Evolutionary conservation across 1,139 yeast species (phyloP), one percentile per base, ranked within the genome.

Genomic region (Debaryomycetaceae sp.): DNA sequence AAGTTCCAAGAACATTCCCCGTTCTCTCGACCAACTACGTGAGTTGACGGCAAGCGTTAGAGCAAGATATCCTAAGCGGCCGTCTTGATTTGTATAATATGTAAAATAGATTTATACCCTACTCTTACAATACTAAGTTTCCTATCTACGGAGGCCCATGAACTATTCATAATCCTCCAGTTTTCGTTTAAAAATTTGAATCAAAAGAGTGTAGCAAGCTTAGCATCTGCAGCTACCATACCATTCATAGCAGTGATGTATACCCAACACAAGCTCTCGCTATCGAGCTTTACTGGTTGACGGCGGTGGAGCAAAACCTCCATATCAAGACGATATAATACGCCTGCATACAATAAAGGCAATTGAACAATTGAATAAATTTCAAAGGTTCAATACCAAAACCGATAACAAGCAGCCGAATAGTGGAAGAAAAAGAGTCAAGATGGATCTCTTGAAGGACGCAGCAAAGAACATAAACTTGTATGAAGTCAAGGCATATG

Each of bases 401-500:
- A 27, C 8, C 11, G 11, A 11, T 27, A 27, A 27, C 11, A 27
- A 27, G 31, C 11, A 27, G 31, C 31, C 11, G 11, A 6, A 13
- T 13, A 36, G 13, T 24, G n/a, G 38, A 22, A 36, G 22, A 13
- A 6, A 6, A 13, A 17, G 13, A 14, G 22, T 34, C 44, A 55
- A 51, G 44, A 82, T 83, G 88, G 88, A 83, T 67, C 77, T 78
- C 56, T 67, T 86, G 53, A 79, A 81, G 54, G 87, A 85, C 67
- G 82, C 86, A 24, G 72, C 95, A 52, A 80, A 88, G 66, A 91
- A 91, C 74, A 75, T 91, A 59, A 82, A 89, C 45, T 75, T 93
- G 50, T 93, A 93, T 70, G 99, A 95, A 67, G 97, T 95, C 57
- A 93, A 95, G 75, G 95, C 96, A 38, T 91, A 93, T 62, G 97